Base-by-base conservation (phyloP, 176 grass and related monocot species). In the Otatea glauca region DNA sequence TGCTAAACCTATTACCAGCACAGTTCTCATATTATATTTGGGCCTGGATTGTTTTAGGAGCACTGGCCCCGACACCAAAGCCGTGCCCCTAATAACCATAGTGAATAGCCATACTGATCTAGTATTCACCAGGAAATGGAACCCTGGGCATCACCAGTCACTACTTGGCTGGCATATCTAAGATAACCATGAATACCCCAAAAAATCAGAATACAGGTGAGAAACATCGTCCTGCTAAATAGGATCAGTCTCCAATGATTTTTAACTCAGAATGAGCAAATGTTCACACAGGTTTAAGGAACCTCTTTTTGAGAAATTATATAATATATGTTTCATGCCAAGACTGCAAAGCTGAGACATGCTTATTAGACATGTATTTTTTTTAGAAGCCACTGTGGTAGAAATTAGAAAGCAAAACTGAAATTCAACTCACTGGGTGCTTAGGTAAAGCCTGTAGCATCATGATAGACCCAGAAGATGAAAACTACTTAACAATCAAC, bases 311-410 rank as follows among this genome's bases (percentile, higher is more conserved):
- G 27, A 71, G 5, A 11, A 51, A 53, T 72, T 25, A 79, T 7
- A 64, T 55, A 39, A 72, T 37, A 61, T 24, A 18, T 45, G 6
- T 77, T 72, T 58, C 53, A 50, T 41, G 65, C 42, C 44, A 58
- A 69, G 58, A 25, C 17, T 15, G 14, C 45, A 65, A 48, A 75
- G 58, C 20, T 21, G 23, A 44, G 47, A 45, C 63, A 66, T 10
- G 60, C 63, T 76, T 85, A 66, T 15, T 44, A 65, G 41, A 65
- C 61, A 48, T 64, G 76, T 38, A 66, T 66, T 66, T 50, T 34
- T 79, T 61, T 47, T 4, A 67, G 9, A 69, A 47, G 44, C 21
- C 18, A 68, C 27, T n/a, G 39, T 78, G 41, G 3, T 15, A 20
- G 10, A 41, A 77, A 21, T 51, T 51, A 29, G 18, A 44, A 65